Evolutionary conservation across 2,329 filamentous ascomycete genomes (phyloP), one percentile per base, ranked within the genome.

Genomic region (Trichoderma gracile): DNA sequence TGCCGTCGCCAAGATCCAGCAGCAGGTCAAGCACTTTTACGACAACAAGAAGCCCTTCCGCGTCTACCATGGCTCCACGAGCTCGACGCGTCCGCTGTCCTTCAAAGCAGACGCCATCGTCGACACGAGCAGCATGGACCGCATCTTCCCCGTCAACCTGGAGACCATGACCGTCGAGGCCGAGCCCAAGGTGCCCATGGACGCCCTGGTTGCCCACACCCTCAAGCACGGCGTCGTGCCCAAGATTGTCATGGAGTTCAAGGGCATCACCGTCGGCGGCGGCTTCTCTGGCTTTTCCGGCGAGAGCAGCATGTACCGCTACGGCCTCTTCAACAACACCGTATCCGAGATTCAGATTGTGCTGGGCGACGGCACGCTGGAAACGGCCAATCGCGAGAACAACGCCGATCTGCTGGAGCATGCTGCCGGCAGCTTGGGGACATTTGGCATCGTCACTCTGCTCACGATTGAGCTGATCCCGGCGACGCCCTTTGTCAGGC

Each of bases 41-140:
- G 69, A 73, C 64, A 66, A 67, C 58, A 71, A 71, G 69, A 71
- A 71, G 71, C 80, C 82, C 23, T 88, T 86, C 73, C 79, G 85
- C 23, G 86, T 88, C 69, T 84, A 81, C 66, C 85, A 88, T 77
- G 85, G 85, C 67, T 83, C 83, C 0, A 87, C 85, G 25, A 86
- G 86, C 72, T 85, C 81, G 66, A 88, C 85, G 53, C 81, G 86
- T 19, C 81, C 82, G 45, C 59, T 72, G 64, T 66, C 68, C 56
- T 76, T 75, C 67, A 72, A 71, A 15, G 73, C 72, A 60, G 74
- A 74, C 63, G 73, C 77, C 63, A 77, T 84, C 25, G 78, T 88
- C 64, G 84, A 86, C 71, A 86, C 83, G 46, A 83, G 82, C 68
- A 72, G 74, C 12, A 78, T 88, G 30, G 79, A 76, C 65, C 79